Conservation (phyloP, 208 protist species). For the Crithidia bombi region DNA sequence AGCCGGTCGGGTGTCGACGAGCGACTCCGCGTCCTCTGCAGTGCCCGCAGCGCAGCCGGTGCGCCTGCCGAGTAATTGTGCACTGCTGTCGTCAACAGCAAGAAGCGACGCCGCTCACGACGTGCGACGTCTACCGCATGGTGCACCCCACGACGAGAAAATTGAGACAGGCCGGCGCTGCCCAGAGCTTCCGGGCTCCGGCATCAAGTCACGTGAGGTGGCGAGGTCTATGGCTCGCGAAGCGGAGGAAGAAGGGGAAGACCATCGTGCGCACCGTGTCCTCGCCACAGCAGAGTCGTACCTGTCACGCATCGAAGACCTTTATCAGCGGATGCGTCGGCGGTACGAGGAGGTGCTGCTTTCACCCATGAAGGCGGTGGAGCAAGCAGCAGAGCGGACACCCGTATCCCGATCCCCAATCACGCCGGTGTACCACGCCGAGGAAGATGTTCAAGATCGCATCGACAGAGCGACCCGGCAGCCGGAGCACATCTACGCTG, state of each 20-base stretch:
- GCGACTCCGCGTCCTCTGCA: neutral
- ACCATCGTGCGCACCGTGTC: slow-evolving; percentile 9
- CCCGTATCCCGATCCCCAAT: neutral
- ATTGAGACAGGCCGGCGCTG: too few relatives aligned
- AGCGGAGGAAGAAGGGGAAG: neutral
- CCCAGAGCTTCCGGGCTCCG: too few relatives aligned
- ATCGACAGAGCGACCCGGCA: neutral
- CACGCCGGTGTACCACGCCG: neutral
- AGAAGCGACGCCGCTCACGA: too few relatives aligned
- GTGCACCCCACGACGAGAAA: too few relatives aligned
- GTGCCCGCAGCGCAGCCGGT: too few relatives aligned
- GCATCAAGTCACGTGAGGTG: neutral
- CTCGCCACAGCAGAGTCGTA: slow-evolving; percentile 41
- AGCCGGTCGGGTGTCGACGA: slow-evolving; percentile 3
- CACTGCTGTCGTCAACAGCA: too few relatives aligned
- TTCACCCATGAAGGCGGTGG: slow-evolving; percentile 10
- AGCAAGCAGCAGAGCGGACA: neutral
- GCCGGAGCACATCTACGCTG: neutral
- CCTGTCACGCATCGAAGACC: slow-evolving; percentile 56
- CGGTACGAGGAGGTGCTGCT: slow-evolving; percentile 54
- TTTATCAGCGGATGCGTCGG: slow-evolving; percentile 50
- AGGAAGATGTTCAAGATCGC: neutral
- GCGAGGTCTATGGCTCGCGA: too few relatives aligned
- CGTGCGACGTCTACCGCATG: too few relatives aligned
- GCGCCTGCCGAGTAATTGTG: too few relatives aligned